Conservation (phyloP, 805 yeast genomes). For the Candida ortonii region DNA sequence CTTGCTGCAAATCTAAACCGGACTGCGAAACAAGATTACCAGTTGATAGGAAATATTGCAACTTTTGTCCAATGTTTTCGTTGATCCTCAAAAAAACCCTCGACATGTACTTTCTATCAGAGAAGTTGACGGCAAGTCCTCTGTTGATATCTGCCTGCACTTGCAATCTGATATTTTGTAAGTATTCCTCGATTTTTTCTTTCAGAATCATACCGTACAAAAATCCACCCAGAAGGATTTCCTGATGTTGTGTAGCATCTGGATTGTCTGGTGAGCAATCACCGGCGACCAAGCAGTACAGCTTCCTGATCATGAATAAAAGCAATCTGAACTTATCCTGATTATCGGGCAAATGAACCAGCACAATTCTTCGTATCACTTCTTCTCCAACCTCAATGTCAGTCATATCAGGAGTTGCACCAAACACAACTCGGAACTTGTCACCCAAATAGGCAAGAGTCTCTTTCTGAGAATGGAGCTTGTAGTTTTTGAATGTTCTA, state of each 20-base stretch:
- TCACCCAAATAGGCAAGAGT: slow-evolving; percentile 94
- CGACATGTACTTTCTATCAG: slow-evolving; percentile 77
- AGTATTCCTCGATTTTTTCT: slow-evolving; percentile 93
- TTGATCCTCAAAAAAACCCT: slow-evolving; percentile 76
- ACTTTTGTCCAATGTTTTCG: slow-evolving; percentile 91
- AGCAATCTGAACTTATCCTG: slow-evolving; percentile 83
- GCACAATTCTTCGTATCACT: slow-evolving; percentile 76
- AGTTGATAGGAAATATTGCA: slow-evolving; percentile 92
- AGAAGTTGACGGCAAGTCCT: slow-evolving; percentile 77
- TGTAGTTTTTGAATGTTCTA: slow-evolving; percentile 82
- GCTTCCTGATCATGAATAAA: slow-evolving; percentile 91
- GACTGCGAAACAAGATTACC: slow-evolving; percentile 97
- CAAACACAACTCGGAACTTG: slow-evolving; percentile 90
- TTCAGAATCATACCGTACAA: slow-evolving; percentile 94
- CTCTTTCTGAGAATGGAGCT: slow-evolving; percentile 74
- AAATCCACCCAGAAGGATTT: slow-evolving; percentile 92
- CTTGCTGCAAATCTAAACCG: slow-evolving; percentile 96
- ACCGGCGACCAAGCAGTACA: slow-evolving; percentile 92
- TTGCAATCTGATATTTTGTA: slow-evolving; percentile 68
- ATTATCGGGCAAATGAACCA: slow-evolving; percentile 77
- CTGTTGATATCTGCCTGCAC: slow-evolving; percentile 78
- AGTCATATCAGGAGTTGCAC: slow-evolving; percentile 80
- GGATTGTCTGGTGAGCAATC: slow-evolving; percentile 97
- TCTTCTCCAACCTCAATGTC: slow-evolving; percentile 90
- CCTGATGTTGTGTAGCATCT: slow-evolving; percentile 99